Base-by-base conservation (phyloP, 495 filamentous ascomycete genomes). In the Friedmanniomyces simplex region DNA sequence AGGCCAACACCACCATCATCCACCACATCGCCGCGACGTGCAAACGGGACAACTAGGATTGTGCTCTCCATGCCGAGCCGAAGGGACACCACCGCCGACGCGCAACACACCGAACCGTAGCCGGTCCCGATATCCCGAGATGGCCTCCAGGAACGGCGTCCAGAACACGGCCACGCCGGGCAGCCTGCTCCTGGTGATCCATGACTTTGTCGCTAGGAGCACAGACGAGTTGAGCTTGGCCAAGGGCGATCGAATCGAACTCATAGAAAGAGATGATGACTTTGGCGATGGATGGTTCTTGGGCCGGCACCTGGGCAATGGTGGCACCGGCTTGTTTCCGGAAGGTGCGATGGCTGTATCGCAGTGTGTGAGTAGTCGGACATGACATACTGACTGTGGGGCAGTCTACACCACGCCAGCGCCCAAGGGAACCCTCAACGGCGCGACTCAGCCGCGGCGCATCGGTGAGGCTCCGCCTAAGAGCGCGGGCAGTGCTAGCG, bases 201-300 rank as follows among this genome's bases (percentile, higher is more conserved):
- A 98, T 74, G 89, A 95, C 71, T 97, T 97, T 71, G 74, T 80
- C 63, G 87, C 91, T 53, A 83, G 91, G 55, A 91, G 89, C 68
- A 82, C 85, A 45, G 94, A 99, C 72, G 94, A 99, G 74, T 79
- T 99, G 64, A 93, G 78, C 62, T 75, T 99, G 63, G 74, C 78
- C 34, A 93, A 89, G 61, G 89, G 89, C 58, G 91, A 96, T 64
- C 84, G 86, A 30, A 88, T 99, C 52, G 84, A 94, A 73, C 74
- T 99, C 55, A 82, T 96, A 41, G 93, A 97, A 69, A 81, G 94
- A 59, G 91, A 97, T 70, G 91, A 97, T 68, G 94, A 95, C 63
- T 99, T 96, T 71, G 87, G 87, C 50, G 94, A 99, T 74, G 94
- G 93, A 53, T 99, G 94, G 94, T 99, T 88, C 73, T 71, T 96